Evolutionary conservation across 176 grass and related monocot species (phyloP), one percentile per base, ranked within the genome.

Genomic region (Poa annua): DNA sequence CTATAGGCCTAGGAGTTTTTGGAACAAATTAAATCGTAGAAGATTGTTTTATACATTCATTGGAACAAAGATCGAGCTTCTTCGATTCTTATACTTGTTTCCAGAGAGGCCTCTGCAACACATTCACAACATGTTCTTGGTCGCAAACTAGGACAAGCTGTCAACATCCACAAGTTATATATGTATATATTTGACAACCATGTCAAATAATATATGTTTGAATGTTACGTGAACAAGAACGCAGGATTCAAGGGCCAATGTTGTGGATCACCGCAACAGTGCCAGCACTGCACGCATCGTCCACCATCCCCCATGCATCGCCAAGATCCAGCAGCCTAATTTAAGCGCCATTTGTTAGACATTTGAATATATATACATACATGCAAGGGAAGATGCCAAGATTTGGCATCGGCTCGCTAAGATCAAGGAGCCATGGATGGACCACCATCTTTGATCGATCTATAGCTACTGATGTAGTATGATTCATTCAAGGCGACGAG

Each of bases 241-340:
- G 84, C 88, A 80, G 16, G 48, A 90, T 75, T 90, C 84, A 75
- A 54, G 84, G 88, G 50, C 50, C 80, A 9, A 24, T 90, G 88
- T 84, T 66, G 19, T 74, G 88, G 56, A 83, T 66, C 63, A 65
- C 15, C 63, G 29, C 47, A 71, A 62, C 83, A 83, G 79, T 74
- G 83, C 66, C 84, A 56, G 59, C 75, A 49, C 60, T 51, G 79
- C 80, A 84, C 75, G 75, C 84, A 90, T 90, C 80, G 48, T 83
- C 44, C 66, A 39, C 65, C 68, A 24, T 8, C 75, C 61, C 61
- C 22, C 34, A 77, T 45, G 62, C 69, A 72, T 64, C 69, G 42
- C 34, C 84, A 74, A 83, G 73, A 86, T 83, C 66, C 61, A 34
- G 15, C 26, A 65, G 44, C 39, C 72, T 81, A 72, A 77, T 78